Evolutionary conservation across 345 rosid genomes (phyloP), one percentile per base, ranked within the genome.

Genomic region (Erysimum cheiranthoides): DNA sequence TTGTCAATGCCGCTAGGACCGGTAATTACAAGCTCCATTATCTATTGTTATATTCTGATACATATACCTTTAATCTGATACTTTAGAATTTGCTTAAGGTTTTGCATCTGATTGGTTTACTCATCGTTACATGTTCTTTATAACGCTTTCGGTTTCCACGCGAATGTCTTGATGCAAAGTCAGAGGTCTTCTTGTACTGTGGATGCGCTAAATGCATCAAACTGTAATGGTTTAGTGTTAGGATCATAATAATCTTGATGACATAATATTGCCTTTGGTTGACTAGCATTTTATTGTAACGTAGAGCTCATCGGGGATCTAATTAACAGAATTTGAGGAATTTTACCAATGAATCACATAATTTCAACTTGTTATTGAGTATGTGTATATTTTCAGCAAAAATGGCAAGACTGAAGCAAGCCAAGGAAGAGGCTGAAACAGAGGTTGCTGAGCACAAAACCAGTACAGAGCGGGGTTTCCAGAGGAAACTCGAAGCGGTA

Each of bases 351-450:
- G 43, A n/a, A 2, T 13, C 4, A 57, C 66, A 30, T 32, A 17
- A 49, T 4, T 51, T 58, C 12, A 61, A 21, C 59, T 62, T 42
- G 17, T 45, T 28, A n/a, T 12, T 70, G 66, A 70, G 61, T 18
- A 30, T 71, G 50, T 60, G 13, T 45, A 4, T 58, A 2, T 62
- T 42, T 59, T 31, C 75, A 94, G 97, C 84, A 16, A 94, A 94
- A 86, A 43, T 87, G 86, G 82, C 92, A 61, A 88, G 95, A 70
- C 70, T 94, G 78, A 92, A 85, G 77, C 95, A 85, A 80, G 96
- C 98, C 77, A 90, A 92, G 80, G 96, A 92, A 65, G 95, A 90
- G 77, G 95, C 92, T 49, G 95, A 86, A 66, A 90, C 75, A 77
- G 95, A 90, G 81, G 57, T 89, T 73, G 75, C 90, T 78, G 85